A percentile compares a stretch with the other conserved stretches of the same genome.
These are phyloP conservation scores for Mucor lusitanicus DNA, from an alignment of 371 early-diverging fungal species.

Conservation along the genomic window DNA sequence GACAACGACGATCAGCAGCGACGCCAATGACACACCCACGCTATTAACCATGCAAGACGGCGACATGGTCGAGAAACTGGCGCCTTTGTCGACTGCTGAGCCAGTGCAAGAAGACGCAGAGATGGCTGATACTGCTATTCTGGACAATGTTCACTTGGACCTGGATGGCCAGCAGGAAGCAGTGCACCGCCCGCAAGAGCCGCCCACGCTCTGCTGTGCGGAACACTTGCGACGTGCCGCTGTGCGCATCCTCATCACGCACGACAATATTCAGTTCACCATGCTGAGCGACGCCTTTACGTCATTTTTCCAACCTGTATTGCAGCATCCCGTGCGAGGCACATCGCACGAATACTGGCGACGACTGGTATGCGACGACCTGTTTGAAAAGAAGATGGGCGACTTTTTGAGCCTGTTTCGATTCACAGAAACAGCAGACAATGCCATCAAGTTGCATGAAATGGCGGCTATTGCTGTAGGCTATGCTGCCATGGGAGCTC, in stretches of 20 bases:
- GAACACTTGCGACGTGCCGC: constrained; percentile 11
- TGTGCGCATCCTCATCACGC: constrained; percentile 17
- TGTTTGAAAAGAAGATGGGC: constrained; percentile 14
- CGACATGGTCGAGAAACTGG: neutral
- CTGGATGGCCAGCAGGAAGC: neutral
- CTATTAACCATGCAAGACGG: neutral
- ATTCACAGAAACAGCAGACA: constrained; percentile 25
- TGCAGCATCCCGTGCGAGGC: constrained; percentile 3
- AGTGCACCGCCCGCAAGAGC: neutral
- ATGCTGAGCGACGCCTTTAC: constrained; percentile 25
- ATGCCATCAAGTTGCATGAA: constrained; percentile 33
- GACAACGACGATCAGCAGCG: neutral
- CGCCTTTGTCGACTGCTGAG: neutral
- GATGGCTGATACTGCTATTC: neutral
- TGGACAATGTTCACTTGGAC: neutral
- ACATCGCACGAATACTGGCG: constrained; percentile 11
- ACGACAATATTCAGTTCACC: constrained; percentile 23
- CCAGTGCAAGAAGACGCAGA: neutral
- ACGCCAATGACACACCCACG: neutral
- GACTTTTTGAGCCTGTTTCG: constrained; percentile 23
- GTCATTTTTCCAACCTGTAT: constrained; percentile 16
- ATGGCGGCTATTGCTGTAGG: constrained; percentile 33
- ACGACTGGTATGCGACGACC: constrained; percentile 7
- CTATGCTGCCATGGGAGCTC: constrained; percentile 22
- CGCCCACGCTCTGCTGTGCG: neutral